Base-by-base conservation (phyloP, 495 filamentous ascomycete genomes). In the Tirmania nivea region DNA sequence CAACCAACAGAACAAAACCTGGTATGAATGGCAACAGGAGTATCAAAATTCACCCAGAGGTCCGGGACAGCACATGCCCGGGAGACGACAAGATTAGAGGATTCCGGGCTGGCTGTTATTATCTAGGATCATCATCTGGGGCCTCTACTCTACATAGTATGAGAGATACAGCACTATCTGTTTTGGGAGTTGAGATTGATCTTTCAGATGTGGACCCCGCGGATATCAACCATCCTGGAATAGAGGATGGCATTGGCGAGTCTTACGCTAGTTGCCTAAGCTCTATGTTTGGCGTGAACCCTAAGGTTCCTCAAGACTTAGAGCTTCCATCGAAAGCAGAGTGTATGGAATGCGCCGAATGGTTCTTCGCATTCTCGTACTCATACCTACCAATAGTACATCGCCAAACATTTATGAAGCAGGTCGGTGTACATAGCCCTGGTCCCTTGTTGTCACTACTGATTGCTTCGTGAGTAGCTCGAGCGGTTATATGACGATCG, bases 101-200 rank as follows among this genome's bases (percentile, higher is more conserved):
- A n/a, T 37, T 48, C 21, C 51, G 37, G 50, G 36, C 60, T 45
- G 54, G 55, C 52, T 56, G 54, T 45, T 45, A 45, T 45, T 84
- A 85, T 57, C 72, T 86, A 8, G 83, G 83, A 20, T 78, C 86
- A 25, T 76, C 77, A 9, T 73, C 75, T 10, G 75, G 77, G n/a
- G 77, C 75, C 62, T 72, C 75, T 4, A 74, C 75, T 48, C 67
- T 86, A 3, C 82, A 78, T 67, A 77, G 78, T 12, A 80, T 86
- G 59, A 80, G 81, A 60, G 84, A 79, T 8, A 85, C 80, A 1
- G 75, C 77, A 0, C 67, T 89, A 50, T 77, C 78, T 2, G 75
- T 89, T 49, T 75, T 88, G 47, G 83, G 83, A 17, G 78, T 81
- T 57, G 77, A 82, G 51, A 83, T 89, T 57, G 80, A 87, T 62